These are phyloP conservation scores for Casuarina equisetifolia DNA, from an alignment of 306 rosid genomes.

Conservation along the genomic window DNA sequence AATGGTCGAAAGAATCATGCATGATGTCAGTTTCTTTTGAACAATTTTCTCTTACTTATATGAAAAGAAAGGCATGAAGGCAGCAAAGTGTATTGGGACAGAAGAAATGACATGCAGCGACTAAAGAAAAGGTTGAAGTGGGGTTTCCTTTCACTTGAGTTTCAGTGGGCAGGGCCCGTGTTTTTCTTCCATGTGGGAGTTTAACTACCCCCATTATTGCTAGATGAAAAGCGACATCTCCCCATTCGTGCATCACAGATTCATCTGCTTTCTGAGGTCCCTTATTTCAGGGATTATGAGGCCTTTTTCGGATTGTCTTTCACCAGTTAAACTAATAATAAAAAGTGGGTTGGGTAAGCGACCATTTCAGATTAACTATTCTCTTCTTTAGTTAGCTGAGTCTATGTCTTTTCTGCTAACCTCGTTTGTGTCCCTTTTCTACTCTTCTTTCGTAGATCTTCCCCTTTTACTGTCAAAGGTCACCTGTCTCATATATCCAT, in stretches of 20 bases:
- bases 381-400: slow-evolving; percentile 21
- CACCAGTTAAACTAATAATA: slow-evolving; percentile 16
- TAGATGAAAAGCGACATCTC: slow-evolving; percentile 44
- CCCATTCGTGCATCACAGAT: slow-evolving; percentile 51
- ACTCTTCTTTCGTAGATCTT: slow-evolving; percentile 27
- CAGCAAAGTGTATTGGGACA: background rate
- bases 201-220: slow-evolving; percentile 22
- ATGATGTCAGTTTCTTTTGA: background rate
- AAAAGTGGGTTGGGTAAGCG: slow-evolving; percentile 31
- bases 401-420: slow-evolving; percentile 42
- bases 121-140: background rate
- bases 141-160: background rate
- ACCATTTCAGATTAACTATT: slow-evolving; percentile 25
- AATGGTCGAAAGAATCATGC: background rate
- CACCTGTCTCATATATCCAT: background rate
- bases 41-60: background rate
- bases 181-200: background rate
- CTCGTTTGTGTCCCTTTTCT: slow-evolving; percentile 29
- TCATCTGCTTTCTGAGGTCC: slow-evolving; percentile 20
- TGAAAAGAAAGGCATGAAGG: background rate
- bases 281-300: slow-evolving; percentile 21
- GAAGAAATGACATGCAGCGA: background rate
- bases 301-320: slow-evolving; percentile 28
- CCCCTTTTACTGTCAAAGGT: slow-evolving; percentile 24
- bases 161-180: background rate